Percentiles rank a stretch among this genome's conserved stretches.
phyloP scores from a whole-genome alignment of 192 early-diverging fungal species.

The Haplosporangium gracile region DNA sequence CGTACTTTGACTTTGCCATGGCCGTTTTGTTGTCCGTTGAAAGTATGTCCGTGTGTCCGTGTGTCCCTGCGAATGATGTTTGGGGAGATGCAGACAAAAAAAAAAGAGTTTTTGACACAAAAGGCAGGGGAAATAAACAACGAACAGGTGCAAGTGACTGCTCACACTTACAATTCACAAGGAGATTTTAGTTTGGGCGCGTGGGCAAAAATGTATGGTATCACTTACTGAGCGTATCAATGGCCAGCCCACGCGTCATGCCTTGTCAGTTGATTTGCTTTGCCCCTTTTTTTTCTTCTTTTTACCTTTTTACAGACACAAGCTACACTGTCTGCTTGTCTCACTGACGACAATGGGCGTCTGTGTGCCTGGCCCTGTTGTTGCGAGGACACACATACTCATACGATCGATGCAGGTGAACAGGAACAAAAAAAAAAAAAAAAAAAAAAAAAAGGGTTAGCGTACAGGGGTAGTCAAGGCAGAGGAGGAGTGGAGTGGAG shows the following conservation, averaged over 20 bases:
- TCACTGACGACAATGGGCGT: neutral
- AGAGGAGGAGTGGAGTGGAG: neutral
- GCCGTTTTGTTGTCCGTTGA: neutral
- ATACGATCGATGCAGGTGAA: neutral
- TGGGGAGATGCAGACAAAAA: neutral
- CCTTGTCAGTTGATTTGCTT: conserved; percentile 16
- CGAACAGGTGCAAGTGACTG: neutral
- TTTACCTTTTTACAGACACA: conserved; percentile 13
- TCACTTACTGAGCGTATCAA: neutral
- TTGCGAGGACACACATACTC: neutral
- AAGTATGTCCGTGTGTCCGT: neutral
- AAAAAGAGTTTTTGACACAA: neutral
- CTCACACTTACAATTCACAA: neutral
- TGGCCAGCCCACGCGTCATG: neutral
- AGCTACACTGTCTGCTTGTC: neutral
- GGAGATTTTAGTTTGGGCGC: neutral
- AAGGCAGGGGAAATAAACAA: neutral
- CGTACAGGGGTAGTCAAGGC: neutral
- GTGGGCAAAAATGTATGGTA: neutral
- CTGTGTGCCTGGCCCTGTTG: neutral
- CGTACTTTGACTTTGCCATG: conserved; percentile 96
- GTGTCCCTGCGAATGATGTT: neutral
- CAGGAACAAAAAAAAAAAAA: conserved; percentile 1
- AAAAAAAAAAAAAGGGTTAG: neutral
- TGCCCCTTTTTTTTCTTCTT: conserved; percentile 39